phyloP scores from a whole-genome alignment of 2,329 filamentous ascomycete species.

The Phyllosticta capitalensis region DNA sequence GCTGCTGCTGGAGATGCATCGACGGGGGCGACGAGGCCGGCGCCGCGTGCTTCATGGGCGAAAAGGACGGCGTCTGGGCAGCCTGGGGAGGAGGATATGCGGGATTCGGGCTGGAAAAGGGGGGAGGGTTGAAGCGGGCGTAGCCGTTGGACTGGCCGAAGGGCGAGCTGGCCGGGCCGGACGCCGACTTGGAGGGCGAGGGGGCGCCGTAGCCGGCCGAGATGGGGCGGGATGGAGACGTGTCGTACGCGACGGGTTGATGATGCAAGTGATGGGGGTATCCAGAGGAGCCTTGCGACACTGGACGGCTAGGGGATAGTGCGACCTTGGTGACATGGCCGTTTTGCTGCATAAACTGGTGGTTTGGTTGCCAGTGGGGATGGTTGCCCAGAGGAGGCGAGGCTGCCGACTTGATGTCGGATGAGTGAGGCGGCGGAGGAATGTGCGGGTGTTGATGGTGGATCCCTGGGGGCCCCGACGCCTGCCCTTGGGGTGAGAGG shows the following conservation, averaged over 20 bases:
- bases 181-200: slow-evolving; percentile 28
- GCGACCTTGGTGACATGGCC: not conserved
- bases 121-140: slow-evolving; percentile 22
- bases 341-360: slow-evolving; percentile 1
- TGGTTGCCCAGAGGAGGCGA: slow-evolving; percentile 2
- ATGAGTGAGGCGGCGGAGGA: not conserved
- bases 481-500: slow-evolving; percentile 36
- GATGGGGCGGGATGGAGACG: slow-evolving; percentile 32
- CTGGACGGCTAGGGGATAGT: not conserved
- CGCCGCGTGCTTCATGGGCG: slow-evolving; percentile 26
- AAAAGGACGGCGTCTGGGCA: slow-evolving; percentile 26
- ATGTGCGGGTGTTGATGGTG: not conserved
- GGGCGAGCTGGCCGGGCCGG: slow-evolving; percentile 26
- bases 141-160: slow-evolving; percentile 24
- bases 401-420: not conserved
- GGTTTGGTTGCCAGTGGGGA: not conserved
- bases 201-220: slow-evolving; percentile 24
- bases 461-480: slow-evolving; percentile 28
- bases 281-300: not conserved
- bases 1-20: slow-evolving; percentile 12
- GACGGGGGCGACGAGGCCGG: slow-evolving; percentile 23
- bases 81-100: slow-evolving; percentile 32
- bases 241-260: slow-evolving; percentile 27
- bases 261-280: slow-evolving; percentile 29
- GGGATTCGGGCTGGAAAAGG: slow-evolving; percentile 36